Evolutionary conservation across 2,329 filamentous ascomycete genomes (phyloP).

Genomic region (Microdochium bolleyi): DNA sequence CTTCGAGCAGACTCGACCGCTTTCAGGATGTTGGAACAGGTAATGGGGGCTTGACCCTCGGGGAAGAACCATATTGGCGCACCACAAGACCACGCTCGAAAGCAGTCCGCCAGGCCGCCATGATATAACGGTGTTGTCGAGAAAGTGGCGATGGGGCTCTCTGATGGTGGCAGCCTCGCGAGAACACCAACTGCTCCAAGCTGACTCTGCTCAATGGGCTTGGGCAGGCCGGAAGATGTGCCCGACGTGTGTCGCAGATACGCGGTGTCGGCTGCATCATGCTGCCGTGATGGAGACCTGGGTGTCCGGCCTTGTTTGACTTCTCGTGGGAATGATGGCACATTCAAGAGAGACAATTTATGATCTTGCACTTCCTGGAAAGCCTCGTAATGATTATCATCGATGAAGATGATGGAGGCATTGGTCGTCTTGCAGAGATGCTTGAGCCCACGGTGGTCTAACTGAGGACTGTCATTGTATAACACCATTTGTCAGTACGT

Average conservation of each 20-base stretch:
- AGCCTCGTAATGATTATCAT: slow-evolving; percentile 17
- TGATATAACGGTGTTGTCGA: slow-evolving; percentile 60
- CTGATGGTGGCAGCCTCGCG: slow-evolving; percentile 30
- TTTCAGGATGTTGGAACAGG: slow-evolving; percentile 39
- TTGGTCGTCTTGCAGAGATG: slow-evolving; percentile 42
- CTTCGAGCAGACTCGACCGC: slow-evolving; percentile 32
- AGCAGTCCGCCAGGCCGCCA: slow-evolving; percentile 54
- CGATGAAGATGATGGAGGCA: slow-evolving; percentile 34
- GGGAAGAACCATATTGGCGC: slow-evolving; percentile 57
- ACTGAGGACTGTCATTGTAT: slow-evolving; percentile 29
- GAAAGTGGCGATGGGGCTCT: slow-evolving; percentile 39
- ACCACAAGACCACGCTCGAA: slow-evolving; percentile 53
- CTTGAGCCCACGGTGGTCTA: slow-evolving; percentile 34
- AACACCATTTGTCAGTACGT: not conserved
- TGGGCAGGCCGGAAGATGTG: slow-evolving; percentile 55
- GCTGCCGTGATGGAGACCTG: not conserved
- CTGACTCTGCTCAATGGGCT: slow-evolving; percentile 53
- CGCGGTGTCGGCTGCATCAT: slow-evolving; percentile 28
- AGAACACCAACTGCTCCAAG: slow-evolving; percentile 45
- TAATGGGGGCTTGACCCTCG: slow-evolving; percentile 45
- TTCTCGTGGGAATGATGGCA: slow-evolving; percentile 3
- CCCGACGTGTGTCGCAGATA: slow-evolving; percentile 59
- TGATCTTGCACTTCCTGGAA: slow-evolving; percentile 2
- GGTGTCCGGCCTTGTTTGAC: not conserved
- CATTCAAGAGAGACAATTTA: slow-evolving; percentile 9